Evolutionary conservation across 225 moss, liverwort and hornwort species (phyloP).

Genomic region (Antitrichia curtipendula): DNA sequence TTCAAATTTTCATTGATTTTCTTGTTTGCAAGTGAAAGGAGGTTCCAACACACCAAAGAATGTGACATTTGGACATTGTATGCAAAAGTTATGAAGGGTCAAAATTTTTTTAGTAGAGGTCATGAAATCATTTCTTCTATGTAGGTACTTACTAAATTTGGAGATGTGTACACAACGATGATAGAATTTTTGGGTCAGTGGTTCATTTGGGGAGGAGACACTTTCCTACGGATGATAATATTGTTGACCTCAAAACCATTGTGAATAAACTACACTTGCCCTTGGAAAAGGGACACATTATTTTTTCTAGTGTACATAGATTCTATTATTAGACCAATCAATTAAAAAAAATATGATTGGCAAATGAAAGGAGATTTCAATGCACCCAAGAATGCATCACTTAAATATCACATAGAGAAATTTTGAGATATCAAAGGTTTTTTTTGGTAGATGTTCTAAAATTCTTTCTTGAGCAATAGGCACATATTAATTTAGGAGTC

Average conservation of each 20-base stretch:
- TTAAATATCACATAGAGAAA: background rate
- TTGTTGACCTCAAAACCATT: background rate
- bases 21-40: background rate
- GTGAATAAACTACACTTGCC: accelerated
- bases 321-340: background rate
- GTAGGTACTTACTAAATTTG: background rate
- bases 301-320: background rate
- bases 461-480: background rate
- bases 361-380: background rate
- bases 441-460: background rate
- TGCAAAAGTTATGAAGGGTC: background rate
- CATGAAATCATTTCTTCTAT: background rate
- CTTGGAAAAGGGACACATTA: background rate
- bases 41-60: background rate
- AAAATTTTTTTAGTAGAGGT: too few relatives aligned
- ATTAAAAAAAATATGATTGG: background rate
- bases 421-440: background rate
- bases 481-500: background rate
- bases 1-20: background rate
- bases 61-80: background rate
- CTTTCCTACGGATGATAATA: background rate
- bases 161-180: too few relatives aligned
- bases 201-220: too few relatives aligned
- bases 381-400: background rate
- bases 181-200: accelerated